These are phyloP conservation scores for Voacanga thouarsii DNA, from an alignment of 257 asterid species.

Conservation along the genomic window DNA sequence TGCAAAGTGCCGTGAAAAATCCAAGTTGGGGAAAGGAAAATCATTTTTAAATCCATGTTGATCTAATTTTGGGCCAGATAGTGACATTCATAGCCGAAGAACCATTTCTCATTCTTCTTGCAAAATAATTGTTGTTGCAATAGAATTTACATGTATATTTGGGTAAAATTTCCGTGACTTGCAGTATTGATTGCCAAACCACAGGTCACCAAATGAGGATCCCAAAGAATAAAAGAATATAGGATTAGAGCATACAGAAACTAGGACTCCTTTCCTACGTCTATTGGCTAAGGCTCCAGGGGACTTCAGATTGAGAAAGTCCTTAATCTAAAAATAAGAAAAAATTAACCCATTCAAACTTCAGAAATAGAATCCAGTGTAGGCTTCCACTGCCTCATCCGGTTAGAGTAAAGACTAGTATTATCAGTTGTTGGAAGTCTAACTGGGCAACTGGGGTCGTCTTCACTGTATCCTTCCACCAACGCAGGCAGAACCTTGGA, in stretches of 20 bases:
- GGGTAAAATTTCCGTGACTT: too few relatives aligned
- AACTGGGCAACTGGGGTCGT: slow-evolving; percentile 3
- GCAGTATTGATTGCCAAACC: background rate
- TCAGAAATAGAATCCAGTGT: slow-evolving; percentile 43
- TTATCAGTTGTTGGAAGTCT: slow-evolving; percentile 14
- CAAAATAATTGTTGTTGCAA: too few relatives aligned
- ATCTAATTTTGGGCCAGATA: background rate
- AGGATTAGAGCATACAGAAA: background rate
- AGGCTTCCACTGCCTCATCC: slow-evolving; percentile 43
- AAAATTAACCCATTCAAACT: background rate
- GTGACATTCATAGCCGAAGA: background rate
- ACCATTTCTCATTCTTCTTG: background rate
- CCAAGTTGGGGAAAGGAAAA: background rate
- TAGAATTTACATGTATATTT: background rate
- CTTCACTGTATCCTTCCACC: slow-evolving; percentile 12
- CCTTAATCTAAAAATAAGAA: background rate
- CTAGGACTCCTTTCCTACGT: background rate
- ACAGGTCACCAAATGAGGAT: background rate
- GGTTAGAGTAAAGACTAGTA: slow-evolving; percentile 6
- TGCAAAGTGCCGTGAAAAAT: too few relatives aligned
- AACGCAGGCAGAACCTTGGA: slow-evolving; percentile 35
- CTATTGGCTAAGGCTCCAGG: background rate
- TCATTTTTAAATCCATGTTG: background rate
- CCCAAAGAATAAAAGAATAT: background rate
- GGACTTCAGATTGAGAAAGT: background rate